Conservation (phyloP, 192 early-diverging fungal species). For the Coemansia sp. region DNA sequence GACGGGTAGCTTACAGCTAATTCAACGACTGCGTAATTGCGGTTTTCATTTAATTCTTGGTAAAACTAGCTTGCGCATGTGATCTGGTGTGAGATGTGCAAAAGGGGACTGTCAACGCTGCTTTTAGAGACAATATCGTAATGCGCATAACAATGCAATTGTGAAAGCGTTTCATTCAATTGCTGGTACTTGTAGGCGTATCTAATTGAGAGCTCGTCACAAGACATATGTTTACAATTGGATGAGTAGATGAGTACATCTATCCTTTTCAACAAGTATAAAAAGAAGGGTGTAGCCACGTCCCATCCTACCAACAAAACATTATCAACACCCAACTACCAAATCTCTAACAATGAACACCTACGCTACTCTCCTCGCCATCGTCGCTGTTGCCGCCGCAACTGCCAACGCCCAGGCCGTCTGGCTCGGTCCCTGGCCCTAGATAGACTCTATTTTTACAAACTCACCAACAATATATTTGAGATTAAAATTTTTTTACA, state of each 20-base stretch:
- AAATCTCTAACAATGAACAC: slow-evolving; percentile 9
- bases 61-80: background rate
- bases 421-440: slow-evolving; percentile 23
- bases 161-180: background rate
- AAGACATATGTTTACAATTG: background rate
- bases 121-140: background rate
- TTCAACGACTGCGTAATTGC: no score
- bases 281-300: background rate
- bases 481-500: background rate
- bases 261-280: background rate
- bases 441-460: background rate
- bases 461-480: background rate
- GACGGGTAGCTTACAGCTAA: no score
- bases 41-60: background rate
- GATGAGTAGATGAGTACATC: no score
- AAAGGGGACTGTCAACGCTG: background rate
- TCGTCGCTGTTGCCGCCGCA: slow-evolving; percentile 18
- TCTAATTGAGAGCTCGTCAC: background rate
- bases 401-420: slow-evolving; percentile 17
- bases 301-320: background rate
- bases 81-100: background rate
- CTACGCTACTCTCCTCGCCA: slow-evolving; percentile 16
- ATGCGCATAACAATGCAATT: background rate
- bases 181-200: background rate
- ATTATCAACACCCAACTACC: slow-evolving; percentile 7